Percentiles rank a stretch among this genome's conserved stretches.
These are phyloP conservation scores for Ustanciosporium gigantosporum DNA, from an alignment of 1,284 basidiomycete genomes.

Conservation along the genomic window DNA sequence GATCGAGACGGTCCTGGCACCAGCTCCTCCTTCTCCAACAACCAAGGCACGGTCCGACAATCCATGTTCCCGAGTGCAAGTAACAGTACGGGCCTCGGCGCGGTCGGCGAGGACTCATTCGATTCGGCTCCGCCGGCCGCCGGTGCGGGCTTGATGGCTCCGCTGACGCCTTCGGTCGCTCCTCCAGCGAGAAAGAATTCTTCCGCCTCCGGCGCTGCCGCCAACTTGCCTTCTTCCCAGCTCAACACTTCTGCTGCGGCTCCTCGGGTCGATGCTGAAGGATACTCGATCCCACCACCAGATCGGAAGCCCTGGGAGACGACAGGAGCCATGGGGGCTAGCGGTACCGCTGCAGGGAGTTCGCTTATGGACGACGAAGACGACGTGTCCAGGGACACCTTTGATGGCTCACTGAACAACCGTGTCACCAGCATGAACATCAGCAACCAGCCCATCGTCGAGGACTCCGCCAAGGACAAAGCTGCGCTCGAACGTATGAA, in stretches of 20 bases:
- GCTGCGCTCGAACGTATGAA: conserved; percentile 65
- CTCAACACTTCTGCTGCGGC: conserved; percentile 6
- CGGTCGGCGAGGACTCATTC: conserved; percentile 27
- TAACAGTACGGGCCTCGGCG: background rate
- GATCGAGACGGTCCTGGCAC: conserved; percentile 29
- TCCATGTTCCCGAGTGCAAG: background rate
- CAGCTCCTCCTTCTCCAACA: conserved; percentile 3
- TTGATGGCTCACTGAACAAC: conserved; percentile 19
- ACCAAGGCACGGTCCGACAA: conserved; percentile 14
- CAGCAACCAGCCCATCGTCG: conserved; percentile 62
- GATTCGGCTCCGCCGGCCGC: conserved; percentile 24
- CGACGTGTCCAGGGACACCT: conserved; percentile 24
- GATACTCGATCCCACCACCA: conserved; percentile 65
- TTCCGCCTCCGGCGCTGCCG: no score
- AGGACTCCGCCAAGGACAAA: conserved; percentile 63
- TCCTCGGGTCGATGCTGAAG: conserved; percentile 64
- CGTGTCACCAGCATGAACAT: conserved; percentile 58
- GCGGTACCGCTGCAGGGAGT: conserved; percentile 3
- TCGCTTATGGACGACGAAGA: conserved; percentile 59
- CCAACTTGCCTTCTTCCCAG: conserved; percentile 1
- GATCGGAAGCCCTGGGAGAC: conserved; percentile 64
- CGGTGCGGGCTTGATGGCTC: conserved; percentile 43
- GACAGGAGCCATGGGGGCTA: conserved; percentile 1
- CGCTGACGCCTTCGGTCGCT: conserved; percentile 31
- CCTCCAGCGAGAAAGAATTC: conserved; percentile 11